These are phyloP conservation scores for Volvox africanus DNA, from an alignment of 139 green algal genomes.

Conservation along the genomic window DNA sequence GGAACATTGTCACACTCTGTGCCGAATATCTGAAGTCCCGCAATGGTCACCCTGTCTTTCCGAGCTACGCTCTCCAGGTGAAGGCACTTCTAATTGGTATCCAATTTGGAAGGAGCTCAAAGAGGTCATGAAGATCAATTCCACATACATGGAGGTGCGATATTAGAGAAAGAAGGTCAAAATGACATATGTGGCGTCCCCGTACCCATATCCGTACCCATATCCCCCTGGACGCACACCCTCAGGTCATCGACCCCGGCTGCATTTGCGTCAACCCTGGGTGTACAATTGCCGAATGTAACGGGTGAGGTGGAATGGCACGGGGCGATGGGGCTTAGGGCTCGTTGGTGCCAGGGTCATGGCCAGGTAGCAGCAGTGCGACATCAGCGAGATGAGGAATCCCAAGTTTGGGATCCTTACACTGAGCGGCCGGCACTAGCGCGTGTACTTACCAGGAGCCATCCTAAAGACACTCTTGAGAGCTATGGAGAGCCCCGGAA, in stretches of 20 bases:
- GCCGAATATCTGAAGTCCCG: too few relatives aligned
- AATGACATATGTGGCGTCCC: background rate
- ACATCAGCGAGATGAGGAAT: background rate
- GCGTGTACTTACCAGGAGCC: background rate
- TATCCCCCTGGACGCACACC: background rate
- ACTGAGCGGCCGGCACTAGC: too few relatives aligned
- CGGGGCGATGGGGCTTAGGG: background rate
- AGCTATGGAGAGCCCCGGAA: background rate
- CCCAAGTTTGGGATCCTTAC: too few relatives aligned
- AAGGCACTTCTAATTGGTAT: slow-evolving; percentile 1
- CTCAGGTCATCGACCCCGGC: background rate
- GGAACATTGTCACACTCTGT: too few relatives aligned
- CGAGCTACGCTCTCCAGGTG: background rate
- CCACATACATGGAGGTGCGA: background rate
- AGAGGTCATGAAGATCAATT: background rate
- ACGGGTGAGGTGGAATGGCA: background rate
- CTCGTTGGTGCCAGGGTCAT: background rate
- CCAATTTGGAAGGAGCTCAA: background rate
- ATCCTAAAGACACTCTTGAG: background rate
- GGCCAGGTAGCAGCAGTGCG: too few relatives aligned
- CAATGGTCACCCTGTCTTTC: background rate
- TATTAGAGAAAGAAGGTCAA: background rate
- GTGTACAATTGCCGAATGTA: slow-evolving; percentile 38
- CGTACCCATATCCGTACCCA: background rate
- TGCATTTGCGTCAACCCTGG: slow-evolving; percentile 41